Percentiles rank a stretch among this genome's conserved stretches.
Evolutionary conservation across 2,329 filamentous ascomycete species (phyloP).

Genomic region (Monosporascus sp.): DNA sequence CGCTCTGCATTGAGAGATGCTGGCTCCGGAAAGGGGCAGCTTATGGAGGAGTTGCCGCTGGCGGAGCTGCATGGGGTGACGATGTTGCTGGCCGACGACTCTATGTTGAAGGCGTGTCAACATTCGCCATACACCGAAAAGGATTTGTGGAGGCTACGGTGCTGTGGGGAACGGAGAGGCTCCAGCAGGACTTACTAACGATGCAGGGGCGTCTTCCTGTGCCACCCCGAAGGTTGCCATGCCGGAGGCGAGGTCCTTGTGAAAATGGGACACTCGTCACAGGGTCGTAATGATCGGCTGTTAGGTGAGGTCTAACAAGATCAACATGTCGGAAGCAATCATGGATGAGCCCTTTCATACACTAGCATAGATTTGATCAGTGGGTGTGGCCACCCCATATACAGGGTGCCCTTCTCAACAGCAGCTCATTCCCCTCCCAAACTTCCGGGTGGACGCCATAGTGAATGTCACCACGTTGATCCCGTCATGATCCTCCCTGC

Average conservation of each 20-base stretch:
- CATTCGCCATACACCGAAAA: too few relatives aligned
- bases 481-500: too few relatives aligned
- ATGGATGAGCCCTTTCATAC: slow-evolving; percentile 54
- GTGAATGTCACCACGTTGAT: too few relatives aligned
- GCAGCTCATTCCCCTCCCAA: too few relatives aligned
- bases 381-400: too few relatives aligned
- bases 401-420: too few relatives aligned
- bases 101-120: too few relatives aligned
- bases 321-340: slow-evolving; percentile 53
- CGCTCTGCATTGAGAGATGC: too few relatives aligned
- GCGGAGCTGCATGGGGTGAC: background rate
- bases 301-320: slow-evolving; percentile 47
- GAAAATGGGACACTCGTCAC: slow-evolving; percentile 33
- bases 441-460: too few relatives aligned
- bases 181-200: background rate
- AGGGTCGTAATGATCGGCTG: slow-evolving; percentile 50
- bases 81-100: background rate
- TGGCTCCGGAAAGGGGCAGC: slow-evolving; percentile 4
- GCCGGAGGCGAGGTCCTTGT: slow-evolving; percentile 1
- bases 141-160: too few relatives aligned
- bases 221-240: too few relatives aligned
- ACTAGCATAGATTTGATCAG: slow-evolving; percentile 29
- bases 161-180: background rate
- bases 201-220: too few relatives aligned
- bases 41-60: slow-evolving; percentile 1